Conservation (phyloP, 2,329 filamentous ascomycete species). For the Epichloe glyceriae region DNA sequence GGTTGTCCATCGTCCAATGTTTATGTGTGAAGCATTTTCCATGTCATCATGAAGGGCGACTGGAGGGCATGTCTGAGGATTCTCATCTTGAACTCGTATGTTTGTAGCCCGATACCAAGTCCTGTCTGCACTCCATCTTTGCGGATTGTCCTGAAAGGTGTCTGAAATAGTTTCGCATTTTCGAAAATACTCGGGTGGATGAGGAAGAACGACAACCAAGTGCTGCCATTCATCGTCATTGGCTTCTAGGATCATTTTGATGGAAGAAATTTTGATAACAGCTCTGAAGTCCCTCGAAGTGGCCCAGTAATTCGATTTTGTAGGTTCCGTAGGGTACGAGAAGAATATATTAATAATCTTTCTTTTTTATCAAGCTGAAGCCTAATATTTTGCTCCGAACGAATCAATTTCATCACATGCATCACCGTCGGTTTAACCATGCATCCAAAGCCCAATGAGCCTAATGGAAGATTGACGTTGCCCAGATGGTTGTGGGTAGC, state of each 20-base stretch:
- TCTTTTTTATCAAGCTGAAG: slow-evolving; percentile 19
- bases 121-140: slow-evolving; percentile 28
- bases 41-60: slow-evolving; percentile 26
- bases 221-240: slow-evolving; percentile 18
- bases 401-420: slow-evolving; percentile 40
- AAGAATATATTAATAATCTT: slow-evolving; percentile 21
- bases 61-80: slow-evolving; percentile 19
- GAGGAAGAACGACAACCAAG: slow-evolving; percentile 34
- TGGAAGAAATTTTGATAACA: slow-evolving; percentile 30
- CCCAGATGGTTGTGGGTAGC: neutral
- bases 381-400: slow-evolving; percentile 9
- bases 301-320: slow-evolving; percentile 5
- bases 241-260: slow-evolving; percentile 30
- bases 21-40: slow-evolving; percentile 24
- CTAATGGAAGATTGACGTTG: slow-evolving; percentile 28
- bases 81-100: slow-evolving; percentile 23
- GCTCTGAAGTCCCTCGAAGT: slow-evolving; percentile 24
- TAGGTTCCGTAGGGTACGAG: slow-evolving; percentile 8
- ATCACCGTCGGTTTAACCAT: slow-evolving; percentile 40
- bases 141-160: slow-evolving; percentile 20
- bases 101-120: slow-evolving; percentile 37
- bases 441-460: slow-evolving; percentile 48
- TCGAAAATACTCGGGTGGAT: slow-evolving; percentile 36
- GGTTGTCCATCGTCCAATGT: slow-evolving; percentile 45
- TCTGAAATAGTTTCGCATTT: slow-evolving; percentile 19